A percentile compares a stretch with the other conserved stretches of the same genome.
phyloP scores from a whole-genome alignment of 495 filamentous ascomycete genomes.

The Aspergillus hancockii region DNA sequence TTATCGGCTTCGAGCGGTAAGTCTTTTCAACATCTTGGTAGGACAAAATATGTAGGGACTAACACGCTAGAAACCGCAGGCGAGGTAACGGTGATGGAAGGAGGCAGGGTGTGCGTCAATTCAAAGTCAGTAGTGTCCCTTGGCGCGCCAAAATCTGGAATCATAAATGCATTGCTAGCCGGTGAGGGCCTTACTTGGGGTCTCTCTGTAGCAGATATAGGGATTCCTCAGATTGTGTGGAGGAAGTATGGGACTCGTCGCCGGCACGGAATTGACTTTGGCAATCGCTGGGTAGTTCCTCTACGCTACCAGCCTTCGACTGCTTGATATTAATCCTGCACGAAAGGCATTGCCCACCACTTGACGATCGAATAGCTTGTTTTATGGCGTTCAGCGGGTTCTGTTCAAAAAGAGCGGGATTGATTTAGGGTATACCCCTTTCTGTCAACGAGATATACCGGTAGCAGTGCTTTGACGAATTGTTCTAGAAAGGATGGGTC shows the following conservation, averaged over 20 bases:
- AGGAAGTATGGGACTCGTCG: conserved; percentile 79
- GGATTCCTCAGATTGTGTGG: conserved; percentile 79
- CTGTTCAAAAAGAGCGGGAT: conserved; percentile 1
- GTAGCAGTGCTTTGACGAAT: background rate
- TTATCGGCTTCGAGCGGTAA: conserved; percentile 76
- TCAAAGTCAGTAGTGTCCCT: conserved; percentile 77
- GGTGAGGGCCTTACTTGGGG: conserved; percentile 64
- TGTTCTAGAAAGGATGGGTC: background rate
- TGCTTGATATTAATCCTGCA: conserved; percentile 13
- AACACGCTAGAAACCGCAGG: conserved; percentile 33
- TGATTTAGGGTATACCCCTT: conserved; percentile 3
- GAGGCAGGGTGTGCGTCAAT: conserved; percentile 69
- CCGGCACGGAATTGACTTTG: conserved; percentile 81
- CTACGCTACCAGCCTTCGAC: conserved; percentile 37
- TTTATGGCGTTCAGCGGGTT: conserved; percentile 1
- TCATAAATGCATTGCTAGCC: conserved; percentile 68
- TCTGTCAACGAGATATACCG: background rate
- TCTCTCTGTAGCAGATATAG: conserved; percentile 81
- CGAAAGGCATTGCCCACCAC: background rate
- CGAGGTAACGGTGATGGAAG: conserved; percentile 59
- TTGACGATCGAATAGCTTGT: background rate
- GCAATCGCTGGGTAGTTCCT: conserved; percentile 74
- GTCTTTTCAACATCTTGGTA: conserved; percentile 28
- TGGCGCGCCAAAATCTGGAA: conserved; percentile 79
- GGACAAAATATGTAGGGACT: conserved; percentile 21